Base-by-base conservation (phyloP, 441 rosid genomes). In the Euphorbia schlechtendalii region DNA sequence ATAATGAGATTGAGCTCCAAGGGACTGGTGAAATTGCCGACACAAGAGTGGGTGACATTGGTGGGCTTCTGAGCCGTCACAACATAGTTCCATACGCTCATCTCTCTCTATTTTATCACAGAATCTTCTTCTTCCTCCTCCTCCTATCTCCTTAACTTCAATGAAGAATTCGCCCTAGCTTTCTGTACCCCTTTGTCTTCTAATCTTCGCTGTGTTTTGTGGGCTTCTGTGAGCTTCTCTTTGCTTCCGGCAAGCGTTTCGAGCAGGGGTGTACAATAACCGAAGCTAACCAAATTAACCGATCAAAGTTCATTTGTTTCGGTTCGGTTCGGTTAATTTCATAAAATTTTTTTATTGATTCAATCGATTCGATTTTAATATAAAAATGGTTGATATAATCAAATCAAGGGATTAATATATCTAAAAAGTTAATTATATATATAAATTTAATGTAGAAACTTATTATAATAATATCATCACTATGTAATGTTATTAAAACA, bases 11-110 rank as follows among this genome's bases (percentile, higher is more conserved):
- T 94, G 71, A 91, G 96, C 71, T 91, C 98, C 41, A 87, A 96
- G 56, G 98, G 85, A 63, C 83, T 71, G 66, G 99, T 94, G 89
- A 94, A 89, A 83, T 94, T 94, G 77, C 99, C 99, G 59, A 94
- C 99, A 67, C 97, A 90, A 1, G 99, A 94, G 77, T 94, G 96
- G 51, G 96, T 86, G 55, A 89, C 97, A 77, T 88, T 88, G 46
- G 97, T 94, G 56, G 99, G 99, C 77, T 94, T 94, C 80, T 94
- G 99, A 65, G 99, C 99, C 72, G 99, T 89, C 1, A 94, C 99
- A 54, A 87, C 99, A 80, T 94, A 90, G 83, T 94, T 94, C 96
- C 96, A 91, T 54, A 84, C 55, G 67, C 96, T 94, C 98, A 91
- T 93, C 72, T 71, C 70, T 32, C 7, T 30, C 46, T n/a, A n/a